A percentile compares a stretch with the other conserved stretches of the same genome.
These are phyloP conservation scores for Barnettozyma wickerhamii DNA, from an alignment of 805 yeast species.

Conservation along the genomic window DNA sequence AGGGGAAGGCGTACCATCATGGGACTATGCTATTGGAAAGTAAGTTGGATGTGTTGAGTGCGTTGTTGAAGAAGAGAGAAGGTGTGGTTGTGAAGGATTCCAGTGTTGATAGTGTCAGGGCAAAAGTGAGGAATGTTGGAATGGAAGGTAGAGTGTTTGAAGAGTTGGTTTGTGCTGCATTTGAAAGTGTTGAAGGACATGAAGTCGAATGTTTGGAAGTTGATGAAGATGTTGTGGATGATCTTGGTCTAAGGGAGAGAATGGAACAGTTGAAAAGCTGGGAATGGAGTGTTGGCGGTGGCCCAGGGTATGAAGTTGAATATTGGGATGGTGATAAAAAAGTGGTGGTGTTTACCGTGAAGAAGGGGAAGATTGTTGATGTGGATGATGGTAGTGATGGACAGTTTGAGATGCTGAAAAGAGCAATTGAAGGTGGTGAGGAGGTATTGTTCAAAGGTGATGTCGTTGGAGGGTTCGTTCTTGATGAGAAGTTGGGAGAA, in stretches of 20 bases:
- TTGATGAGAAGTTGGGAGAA: conserved; percentile 39
- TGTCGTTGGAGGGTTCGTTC: conserved; percentile 39
- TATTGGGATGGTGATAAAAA: conserved; percentile 1
- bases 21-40: conserved; percentile 88
- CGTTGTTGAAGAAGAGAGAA: conserved; percentile 45
- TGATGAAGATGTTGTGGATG: conserved; percentile 11
- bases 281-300: conserved; percentile 72
- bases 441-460: conserved; percentile 37
- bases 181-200: conserved; percentile 20
- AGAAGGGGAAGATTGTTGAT: conserved; percentile 38
- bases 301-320: conserved; percentile 67
- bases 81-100: conserved; percentile 27
- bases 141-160: conserved; percentile 44
- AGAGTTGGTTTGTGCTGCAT: conserved; percentile 26
- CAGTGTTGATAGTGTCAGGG: conserved; percentile 71
- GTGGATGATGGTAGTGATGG: conserved; percentile 21
- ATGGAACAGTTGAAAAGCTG: conserved; percentile 48
- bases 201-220: conserved; percentile 25
- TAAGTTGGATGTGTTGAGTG: conserved; percentile 51
- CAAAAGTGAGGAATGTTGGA: conserved; percentile 69
- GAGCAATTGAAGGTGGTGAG: conserved; percentile 27
- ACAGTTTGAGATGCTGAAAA: conserved; percentile 33
- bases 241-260: conserved; percentile 31
- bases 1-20: conserved; percentile 85
- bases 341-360: conserved; percentile 39